Evolutionary conservation across 139 green algal species (phyloP).

Genomic region (Mesotaenium endlicherianum): DNA sequence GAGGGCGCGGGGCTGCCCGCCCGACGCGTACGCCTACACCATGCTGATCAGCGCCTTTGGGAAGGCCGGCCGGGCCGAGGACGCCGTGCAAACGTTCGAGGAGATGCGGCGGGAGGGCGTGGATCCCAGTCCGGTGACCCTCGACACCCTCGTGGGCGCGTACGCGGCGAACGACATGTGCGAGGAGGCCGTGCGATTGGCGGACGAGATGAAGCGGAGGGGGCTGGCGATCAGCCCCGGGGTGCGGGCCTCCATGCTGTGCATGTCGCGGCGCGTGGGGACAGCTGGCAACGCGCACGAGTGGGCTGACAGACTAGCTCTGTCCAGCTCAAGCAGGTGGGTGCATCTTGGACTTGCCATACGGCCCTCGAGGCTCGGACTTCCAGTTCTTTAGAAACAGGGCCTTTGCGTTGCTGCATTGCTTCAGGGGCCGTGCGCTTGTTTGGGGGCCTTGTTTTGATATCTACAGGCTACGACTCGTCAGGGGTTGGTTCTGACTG

Average conservation of each 20-base stretch:
- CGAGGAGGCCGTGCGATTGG: background rate
- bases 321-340: too few relatives aligned
- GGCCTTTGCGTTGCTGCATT: too few relatives aligned
- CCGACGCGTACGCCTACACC: background rate
- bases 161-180: background rate
- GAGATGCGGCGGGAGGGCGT: background rate
- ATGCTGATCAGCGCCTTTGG: conserved; percentile 9
- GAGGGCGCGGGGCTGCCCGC: background rate
- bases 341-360: too few relatives aligned
- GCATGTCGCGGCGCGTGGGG: background rate
- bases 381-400: too few relatives aligned
- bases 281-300: too few relatives aligned
- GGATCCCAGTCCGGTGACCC: background rate
- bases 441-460: too few relatives aligned
- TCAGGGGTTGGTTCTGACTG: too few relatives aligned
- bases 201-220: background rate
- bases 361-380: too few relatives aligned
- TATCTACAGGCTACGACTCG: too few relatives aligned
- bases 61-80: background rate
- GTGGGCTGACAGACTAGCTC: too few relatives aligned
- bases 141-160: conserved; percentile 1
- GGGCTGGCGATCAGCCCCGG: background rate
- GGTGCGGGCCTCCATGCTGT: background rate
- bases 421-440: too few relatives aligned
- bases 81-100: background rate